phyloP scores from a whole-genome alignment of 164 flowering plant species.

The Liquidambar formosana region DNA sequence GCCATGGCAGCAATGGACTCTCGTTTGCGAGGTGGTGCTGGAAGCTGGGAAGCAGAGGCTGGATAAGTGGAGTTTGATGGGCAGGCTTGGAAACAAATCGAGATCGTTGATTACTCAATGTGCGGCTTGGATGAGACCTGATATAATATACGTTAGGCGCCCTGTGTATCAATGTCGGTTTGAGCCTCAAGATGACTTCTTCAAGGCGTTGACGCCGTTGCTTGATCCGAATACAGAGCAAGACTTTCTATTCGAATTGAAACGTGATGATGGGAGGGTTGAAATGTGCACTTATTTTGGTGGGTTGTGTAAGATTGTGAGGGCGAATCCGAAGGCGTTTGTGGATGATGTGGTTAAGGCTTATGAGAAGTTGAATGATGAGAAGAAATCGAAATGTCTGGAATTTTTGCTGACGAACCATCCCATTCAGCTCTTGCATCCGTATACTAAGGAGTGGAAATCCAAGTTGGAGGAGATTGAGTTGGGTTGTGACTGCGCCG shows the following conservation, averaged over 20 bases:
- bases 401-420: conserved; percentile 80
- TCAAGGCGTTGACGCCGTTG: conserved; percentile 54
- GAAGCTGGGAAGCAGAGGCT: conserved; percentile 66
- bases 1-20: conserved; percentile 97
- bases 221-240: conserved; percentile 77
- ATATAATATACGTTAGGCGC: conserved; percentile 80
- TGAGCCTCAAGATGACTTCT: conserved; percentile 85
- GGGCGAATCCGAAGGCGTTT: conserved; percentile 74
- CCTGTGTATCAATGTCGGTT: conserved; percentile 93
- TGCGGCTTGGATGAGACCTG: conserved; percentile 97
- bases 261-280: conserved; percentile 64
- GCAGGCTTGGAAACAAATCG: conserved; percentile 72
- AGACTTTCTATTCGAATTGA: conserved; percentile 63
- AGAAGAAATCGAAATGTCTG: conserved; percentile 74
- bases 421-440: conserved; percentile 76
- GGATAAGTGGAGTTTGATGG: conserved; percentile 95
- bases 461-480: conserved; percentile 88
- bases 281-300: conserved; percentile 82
- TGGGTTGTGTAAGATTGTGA: conserved; percentile 92
- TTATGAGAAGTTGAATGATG: conserved; percentile 83
- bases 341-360: conserved; percentile 97
- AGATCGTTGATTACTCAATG: conserved; percentile 74
- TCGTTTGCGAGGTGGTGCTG: conserved; percentile 72
- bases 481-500: conserved; percentile 92
- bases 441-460: conserved; percentile 95